These are phyloP conservation scores for Cyclotella sp. DNA, from an alignment of 108 stramenopile species.

Conservation along the genomic window DNA sequence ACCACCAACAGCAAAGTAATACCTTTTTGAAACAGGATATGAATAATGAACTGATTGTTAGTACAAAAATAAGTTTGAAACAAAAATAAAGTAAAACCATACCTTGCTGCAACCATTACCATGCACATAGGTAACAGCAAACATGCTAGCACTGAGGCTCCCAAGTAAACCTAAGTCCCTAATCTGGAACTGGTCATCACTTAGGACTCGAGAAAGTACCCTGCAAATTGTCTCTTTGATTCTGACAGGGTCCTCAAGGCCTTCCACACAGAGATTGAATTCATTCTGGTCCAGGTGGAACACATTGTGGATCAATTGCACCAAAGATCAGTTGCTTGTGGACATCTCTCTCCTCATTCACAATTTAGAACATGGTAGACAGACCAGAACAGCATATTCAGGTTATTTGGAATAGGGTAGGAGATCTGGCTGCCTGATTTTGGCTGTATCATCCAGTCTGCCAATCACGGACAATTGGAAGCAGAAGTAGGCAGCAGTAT, in stretches of 20 bases:
- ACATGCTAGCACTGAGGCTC: too few relatives aligned
- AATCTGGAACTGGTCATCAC: too few relatives aligned
- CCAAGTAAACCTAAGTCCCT: too few relatives aligned
- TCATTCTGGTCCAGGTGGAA: neutral
- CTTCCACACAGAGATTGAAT: too few relatives aligned
- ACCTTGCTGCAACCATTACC: slow-evolving; percentile 1
- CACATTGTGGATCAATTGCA: slow-evolving; percentile 4
- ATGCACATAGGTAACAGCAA: slow-evolving; percentile 9
- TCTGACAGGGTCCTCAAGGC: too few relatives aligned
- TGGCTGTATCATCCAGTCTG: slow-evolving; percentile 11
- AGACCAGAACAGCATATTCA: slow-evolving; percentile 2
- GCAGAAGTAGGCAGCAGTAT: neutral
- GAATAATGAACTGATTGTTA: too few relatives aligned
- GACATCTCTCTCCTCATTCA: slow-evolving; percentile 19
- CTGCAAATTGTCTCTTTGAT: too few relatives aligned
- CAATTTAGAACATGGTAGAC: slow-evolving; percentile 22
- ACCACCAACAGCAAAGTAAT: too few relatives aligned
- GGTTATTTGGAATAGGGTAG: neutral
- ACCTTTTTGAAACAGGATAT: too few relatives aligned
- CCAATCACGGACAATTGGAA: slow-evolving; percentile 15
- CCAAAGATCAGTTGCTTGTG: slow-evolving; percentile 26
- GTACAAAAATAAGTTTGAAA: too few relatives aligned
- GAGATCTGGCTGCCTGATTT: neutral
- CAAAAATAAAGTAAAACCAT: too few relatives aligned
- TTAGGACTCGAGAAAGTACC: too few relatives aligned